These are phyloP conservation scores for Fusarium tricinctum DNA, from an alignment of 2,329 filamentous ascomycete genomes.

Conservation along the genomic window DNA sequence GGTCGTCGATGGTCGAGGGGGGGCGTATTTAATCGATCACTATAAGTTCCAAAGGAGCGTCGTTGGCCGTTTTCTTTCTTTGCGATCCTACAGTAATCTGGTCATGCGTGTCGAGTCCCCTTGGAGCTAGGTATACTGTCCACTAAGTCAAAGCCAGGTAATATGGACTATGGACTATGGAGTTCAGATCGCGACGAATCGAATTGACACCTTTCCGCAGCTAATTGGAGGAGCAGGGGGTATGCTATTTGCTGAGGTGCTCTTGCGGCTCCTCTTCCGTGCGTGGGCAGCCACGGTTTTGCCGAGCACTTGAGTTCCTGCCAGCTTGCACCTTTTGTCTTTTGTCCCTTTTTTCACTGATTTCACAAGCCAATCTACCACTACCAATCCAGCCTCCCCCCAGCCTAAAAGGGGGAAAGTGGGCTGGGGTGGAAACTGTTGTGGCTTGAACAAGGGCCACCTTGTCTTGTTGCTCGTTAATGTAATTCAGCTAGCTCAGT, in stretches of 20 bases:
- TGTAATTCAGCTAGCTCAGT: conserved; percentile 26
- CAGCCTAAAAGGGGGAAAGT: conserved; percentile 43
- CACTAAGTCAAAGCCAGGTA: conserved; percentile 10
- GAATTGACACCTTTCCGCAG: conserved; percentile 53
- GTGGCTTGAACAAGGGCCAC: conserved; percentile 37
- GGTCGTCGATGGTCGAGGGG: conserved; percentile 10
- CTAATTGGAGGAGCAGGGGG: conserved; percentile 29
- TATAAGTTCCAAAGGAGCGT: conserved; percentile 30
- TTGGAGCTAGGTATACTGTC: conserved; percentile 43
- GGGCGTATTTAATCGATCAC: conserved; percentile 12
- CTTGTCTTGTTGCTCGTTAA: conserved; percentile 37
- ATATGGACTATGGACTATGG: too few relatives aligned
- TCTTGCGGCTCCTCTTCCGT: conserved; percentile 25
- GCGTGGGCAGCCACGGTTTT: conserved; percentile 43
- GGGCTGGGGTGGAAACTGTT: conserved; percentile 20
- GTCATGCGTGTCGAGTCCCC: conserved; percentile 28
- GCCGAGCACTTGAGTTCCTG: conserved; percentile 38
- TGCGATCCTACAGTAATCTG: conserved; percentile 26
- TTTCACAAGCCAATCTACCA: conserved; percentile 39
- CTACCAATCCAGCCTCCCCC: conserved; percentile 28
- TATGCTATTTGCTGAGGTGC: neutral
- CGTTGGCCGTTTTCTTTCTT: conserved; percentile 19
- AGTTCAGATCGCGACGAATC: conserved; percentile 44
- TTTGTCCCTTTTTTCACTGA: neutral
- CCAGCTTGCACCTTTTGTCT: conserved; percentile 38